Percentiles rank a stretch among this genome's conserved stretches.
Evolutionary conservation across 2,329 filamentous ascomycete genomes (phyloP).

Genomic region (Penicillium occitanis): DNA sequence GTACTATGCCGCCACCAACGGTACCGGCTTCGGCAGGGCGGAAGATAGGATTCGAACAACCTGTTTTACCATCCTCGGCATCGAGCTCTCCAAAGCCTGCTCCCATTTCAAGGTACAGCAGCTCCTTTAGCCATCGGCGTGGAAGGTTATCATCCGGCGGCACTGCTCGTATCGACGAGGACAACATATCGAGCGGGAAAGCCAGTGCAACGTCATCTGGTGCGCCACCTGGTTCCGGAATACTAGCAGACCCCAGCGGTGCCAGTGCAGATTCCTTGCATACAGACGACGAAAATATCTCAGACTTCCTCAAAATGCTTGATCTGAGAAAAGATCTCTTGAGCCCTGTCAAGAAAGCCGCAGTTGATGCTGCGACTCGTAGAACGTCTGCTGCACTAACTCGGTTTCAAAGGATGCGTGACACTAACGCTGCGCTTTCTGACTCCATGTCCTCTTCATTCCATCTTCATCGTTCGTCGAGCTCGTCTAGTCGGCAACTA

Average conservation of each 20-base stretch:
- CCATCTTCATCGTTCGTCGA: conserved; percentile 78
- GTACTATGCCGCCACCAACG: conserved; percentile 40
- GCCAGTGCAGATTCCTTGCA: conserved; percentile 64
- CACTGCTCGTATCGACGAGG: conserved; percentile 57
- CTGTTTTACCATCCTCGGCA: conserved; percentile 62
- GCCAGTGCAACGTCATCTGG: conserved; percentile 52
- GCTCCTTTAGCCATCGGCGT: conserved; percentile 86
- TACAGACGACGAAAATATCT: conserved; percentile 90
- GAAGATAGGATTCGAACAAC: conserved; percentile 51
- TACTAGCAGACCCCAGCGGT: conserved; percentile 68
- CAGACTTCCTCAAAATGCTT: conserved; percentile 84
- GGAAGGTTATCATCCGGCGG: conserved; percentile 75
- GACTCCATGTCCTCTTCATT: conserved; percentile 92
- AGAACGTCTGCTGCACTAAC: conserved; percentile 76
- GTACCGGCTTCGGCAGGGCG: conserved; percentile 39
- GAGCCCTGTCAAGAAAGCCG: conserved; percentile 56
- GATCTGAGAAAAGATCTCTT: conserved; percentile 87
- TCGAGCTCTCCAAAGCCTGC: conserved; percentile 77
- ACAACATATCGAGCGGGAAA: conserved; percentile 59
- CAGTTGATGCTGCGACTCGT: conserved; percentile 68
- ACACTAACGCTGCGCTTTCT: conserved; percentile 82
- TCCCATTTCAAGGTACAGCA: conserved; percentile 81
- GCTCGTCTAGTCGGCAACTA: conserved; percentile 72
- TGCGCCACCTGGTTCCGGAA: conserved; percentile 70
- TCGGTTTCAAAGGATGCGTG: conserved; percentile 84